Conservation (phyloP, 257 asterid genomes). For the Solanum lycopersicoides region DNA sequence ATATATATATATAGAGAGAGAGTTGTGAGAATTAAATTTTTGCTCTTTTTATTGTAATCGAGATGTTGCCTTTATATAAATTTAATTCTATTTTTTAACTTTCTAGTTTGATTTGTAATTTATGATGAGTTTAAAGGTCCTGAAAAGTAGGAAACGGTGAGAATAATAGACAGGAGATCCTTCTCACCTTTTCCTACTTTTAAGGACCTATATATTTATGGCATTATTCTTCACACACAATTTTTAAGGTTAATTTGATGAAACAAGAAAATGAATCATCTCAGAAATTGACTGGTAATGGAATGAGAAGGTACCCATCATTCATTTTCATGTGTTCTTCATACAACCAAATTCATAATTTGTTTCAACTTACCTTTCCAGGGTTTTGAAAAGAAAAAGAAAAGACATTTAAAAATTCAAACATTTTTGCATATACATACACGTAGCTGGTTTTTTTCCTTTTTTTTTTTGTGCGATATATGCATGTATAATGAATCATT, state of each 20-base stretch:
- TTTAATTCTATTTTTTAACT: no score
- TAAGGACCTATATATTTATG: slow-evolving; percentile 6
- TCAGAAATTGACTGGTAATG: neutral
- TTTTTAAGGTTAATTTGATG: neutral
- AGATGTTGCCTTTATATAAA: no score
- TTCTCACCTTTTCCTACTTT: slow-evolving; percentile 15
- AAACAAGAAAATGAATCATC: neutral
- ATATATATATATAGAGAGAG: no score
- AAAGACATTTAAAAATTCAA: neutral
- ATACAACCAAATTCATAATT: slow-evolving; percentile 1
- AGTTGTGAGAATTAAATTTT: no score
- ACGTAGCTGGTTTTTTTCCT: neutral
- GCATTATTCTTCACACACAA: neutral
- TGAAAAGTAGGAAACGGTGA: no score
- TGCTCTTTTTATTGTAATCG: no score
- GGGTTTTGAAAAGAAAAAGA: slow-evolving; percentile 23
- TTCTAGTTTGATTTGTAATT: no score
- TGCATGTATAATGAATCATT: slow-evolving; percentile 24
- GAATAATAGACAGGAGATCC: slow-evolving; percentile 1
- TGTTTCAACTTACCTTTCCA: neutral
- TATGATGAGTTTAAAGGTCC: no score
- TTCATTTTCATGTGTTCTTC: slow-evolving; percentile 50
- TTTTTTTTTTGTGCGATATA: neutral
- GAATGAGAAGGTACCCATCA: slow-evolving; percentile 35
- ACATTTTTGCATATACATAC: slow-evolving; percentile 15